Percentiles rank a stretch among this genome's conserved stretches.
Evolutionary conservation across 140 eudicot genomes (phyloP).

Genomic region (Bidens hawaiensis): DNA sequence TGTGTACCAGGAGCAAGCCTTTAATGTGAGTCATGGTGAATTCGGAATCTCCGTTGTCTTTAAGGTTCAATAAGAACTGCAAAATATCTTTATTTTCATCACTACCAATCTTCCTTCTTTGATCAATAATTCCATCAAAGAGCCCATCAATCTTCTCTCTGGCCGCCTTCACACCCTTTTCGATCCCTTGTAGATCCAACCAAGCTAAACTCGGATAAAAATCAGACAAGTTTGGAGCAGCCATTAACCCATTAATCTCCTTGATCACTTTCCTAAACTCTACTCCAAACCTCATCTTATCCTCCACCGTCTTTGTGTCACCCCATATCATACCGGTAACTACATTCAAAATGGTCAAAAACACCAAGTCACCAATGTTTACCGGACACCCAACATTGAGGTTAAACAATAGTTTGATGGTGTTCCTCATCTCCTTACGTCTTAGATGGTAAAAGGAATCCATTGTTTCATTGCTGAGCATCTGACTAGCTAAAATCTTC

Average conservation of each 20-base stretch:
- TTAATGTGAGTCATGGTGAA: conserved; percentile 37
- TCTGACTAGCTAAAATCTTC: conserved; percentile 41
- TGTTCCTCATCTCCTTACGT: conserved; percentile 34
- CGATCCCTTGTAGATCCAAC: conserved; percentile 44
- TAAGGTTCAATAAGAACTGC: conserved; percentile 28
- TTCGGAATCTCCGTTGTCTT: conserved; percentile 34
- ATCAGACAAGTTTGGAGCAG: conserved; percentile 40
- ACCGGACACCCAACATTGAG: conserved; percentile 27
- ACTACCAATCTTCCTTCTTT: conserved; percentile 16
- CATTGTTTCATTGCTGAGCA: conserved; percentile 38
- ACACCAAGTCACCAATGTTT: conserved; percentile 48
- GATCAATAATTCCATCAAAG: conserved; percentile 31
- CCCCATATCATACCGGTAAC: conserved; percentile 65
- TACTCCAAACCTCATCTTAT: conserved; percentile 25
- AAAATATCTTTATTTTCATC: conserved; percentile 32
- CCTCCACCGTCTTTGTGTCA: conserved; percentile 32
- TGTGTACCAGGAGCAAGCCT: conserved; percentile 33
- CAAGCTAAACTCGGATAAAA: conserved; percentile 39
- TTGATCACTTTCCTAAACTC: conserved; percentile 43
- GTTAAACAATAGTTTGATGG: conserved; percentile 17
- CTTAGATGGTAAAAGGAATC: conserved; percentile 36
- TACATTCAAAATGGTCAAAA: conserved; percentile 37
- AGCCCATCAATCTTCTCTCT: conserved; percentile 23
- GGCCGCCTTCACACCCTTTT: conserved; percentile 17
- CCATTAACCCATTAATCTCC: conserved; percentile 26